Evolutionary conservation across 169 alveolate species (phyloP).

Genomic region (Blepharisma undulans): DNA sequence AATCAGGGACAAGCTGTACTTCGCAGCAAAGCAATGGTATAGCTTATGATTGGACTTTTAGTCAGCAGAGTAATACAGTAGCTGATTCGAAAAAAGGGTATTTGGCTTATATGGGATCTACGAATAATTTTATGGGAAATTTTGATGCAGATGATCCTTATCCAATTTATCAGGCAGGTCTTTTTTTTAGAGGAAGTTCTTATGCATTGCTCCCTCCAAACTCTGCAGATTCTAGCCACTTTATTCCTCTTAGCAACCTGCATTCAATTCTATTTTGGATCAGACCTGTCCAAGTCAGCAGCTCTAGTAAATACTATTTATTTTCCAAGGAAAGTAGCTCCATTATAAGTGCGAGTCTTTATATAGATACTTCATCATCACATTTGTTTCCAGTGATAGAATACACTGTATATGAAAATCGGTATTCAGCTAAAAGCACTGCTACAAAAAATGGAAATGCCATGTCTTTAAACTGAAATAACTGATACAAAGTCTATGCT

Average conservation of each 20-base stretch:
- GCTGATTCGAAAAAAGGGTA: neutral
- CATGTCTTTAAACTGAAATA: neutral
- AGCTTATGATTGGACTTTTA: neutral
- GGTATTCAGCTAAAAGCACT: neutral
- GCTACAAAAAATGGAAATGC: too few species aligned
- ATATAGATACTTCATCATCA: neutral
- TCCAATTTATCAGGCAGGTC: neutral
- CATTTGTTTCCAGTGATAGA: neutral
- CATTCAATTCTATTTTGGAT: neutral
- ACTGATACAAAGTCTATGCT: neutral
- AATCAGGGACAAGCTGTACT: neutral
- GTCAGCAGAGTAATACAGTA: neutral
- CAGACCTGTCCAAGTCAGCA: neutral
- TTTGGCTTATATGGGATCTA: conserved; percentile 1
- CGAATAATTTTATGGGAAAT: neutral
- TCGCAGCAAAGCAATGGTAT: neutral
- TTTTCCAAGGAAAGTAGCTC: neutral
- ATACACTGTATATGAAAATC: neutral
- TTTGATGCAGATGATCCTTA: conserved; percentile 21
- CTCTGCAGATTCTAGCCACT: neutral
- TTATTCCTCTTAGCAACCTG: neutral
- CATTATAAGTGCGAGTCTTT: neutral
- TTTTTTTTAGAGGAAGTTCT: neutral
- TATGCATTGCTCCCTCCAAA: neutral
- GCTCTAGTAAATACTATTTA: neutral